phyloP scores from a whole-genome alignment of 2,329 filamentous ascomycete genomes.

The Elsinoe necatrix region DNA sequence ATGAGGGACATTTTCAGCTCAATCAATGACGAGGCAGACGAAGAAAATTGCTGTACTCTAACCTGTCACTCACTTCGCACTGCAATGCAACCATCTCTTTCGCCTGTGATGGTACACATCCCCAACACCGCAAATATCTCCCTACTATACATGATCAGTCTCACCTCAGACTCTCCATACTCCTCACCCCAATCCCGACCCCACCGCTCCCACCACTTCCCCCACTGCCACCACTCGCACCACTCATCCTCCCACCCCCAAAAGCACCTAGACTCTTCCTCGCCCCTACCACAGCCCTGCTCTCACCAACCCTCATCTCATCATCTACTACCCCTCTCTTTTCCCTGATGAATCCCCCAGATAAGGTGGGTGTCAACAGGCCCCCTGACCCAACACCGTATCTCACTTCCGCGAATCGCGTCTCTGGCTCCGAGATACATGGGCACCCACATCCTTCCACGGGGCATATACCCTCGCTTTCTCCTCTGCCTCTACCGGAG shows the following conservation, averaged over 20 bases:
- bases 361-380: background rate
- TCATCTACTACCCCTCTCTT: slow-evolving; percentile 31
- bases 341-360: slow-evolving; percentile 31
- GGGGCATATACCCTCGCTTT: slow-evolving; percentile 17
- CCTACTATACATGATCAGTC: too few species aligned
- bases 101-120: background rate
- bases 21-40: background rate
- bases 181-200: background rate
- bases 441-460: slow-evolving; percentile 11
- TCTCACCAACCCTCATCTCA: slow-evolving; percentile 36
- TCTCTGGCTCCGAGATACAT: slow-evolving; percentile 23
- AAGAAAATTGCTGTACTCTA: background rate
- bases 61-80: background rate
- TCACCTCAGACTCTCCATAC: slow-evolving; percentile 9
- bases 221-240: slow-evolving; percentile 3
- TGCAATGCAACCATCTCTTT: background rate
- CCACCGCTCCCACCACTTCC: slow-evolving; percentile 3
- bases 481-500: slow-evolving; percentile 22
- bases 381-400: slow-evolving; percentile 32
- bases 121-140: too few species aligned
- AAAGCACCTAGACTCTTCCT: slow-evolving; percentile 26
- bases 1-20: too few species aligned
- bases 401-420: slow-evolving; percentile 31
- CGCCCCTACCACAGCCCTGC: slow-evolving; percentile 35
- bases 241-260: slow-evolving; percentile 2